Conservation (phyloP, 2,329 filamentous ascomycete species). For the Fusarium siculi region DNA sequence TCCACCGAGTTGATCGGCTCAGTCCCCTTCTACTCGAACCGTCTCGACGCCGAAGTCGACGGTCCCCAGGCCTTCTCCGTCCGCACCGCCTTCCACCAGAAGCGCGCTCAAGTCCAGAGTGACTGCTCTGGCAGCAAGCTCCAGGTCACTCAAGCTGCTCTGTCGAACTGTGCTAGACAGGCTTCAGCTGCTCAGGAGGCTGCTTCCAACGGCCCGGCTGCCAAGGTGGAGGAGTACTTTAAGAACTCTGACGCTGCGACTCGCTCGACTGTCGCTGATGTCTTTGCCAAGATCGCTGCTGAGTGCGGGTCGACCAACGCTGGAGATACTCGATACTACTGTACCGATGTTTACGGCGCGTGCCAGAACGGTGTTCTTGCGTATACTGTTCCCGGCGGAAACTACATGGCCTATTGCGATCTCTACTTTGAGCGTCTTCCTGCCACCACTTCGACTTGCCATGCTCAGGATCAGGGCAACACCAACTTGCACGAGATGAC, state of each 20-base stretch:
- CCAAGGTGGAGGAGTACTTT: slow-evolving; percentile 71
- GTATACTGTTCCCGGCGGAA: slow-evolving; percentile 66
- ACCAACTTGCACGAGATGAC: slow-evolving; percentile 74
- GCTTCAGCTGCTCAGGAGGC: slow-evolving; percentile 64
- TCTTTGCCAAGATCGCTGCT: slow-evolving; percentile 61
- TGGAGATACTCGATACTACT: slow-evolving; percentile 65
- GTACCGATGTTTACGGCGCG: slow-evolving; percentile 64
- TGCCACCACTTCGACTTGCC: slow-evolving; percentile 61
- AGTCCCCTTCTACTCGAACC: slow-evolving; percentile 68
- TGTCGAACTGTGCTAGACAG: slow-evolving; percentile 64
- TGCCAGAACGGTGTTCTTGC: slow-evolving; percentile 66
- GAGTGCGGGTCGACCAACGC: slow-evolving; percentile 64
- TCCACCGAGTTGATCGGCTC: slow-evolving; percentile 65
- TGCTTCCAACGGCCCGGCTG: slow-evolving; percentile 59
- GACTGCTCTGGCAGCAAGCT: slow-evolving; percentile 64
- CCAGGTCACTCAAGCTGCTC: slow-evolving; percentile 59
- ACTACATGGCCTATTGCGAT: slow-evolving; percentile 70
- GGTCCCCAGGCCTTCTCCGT: slow-evolving; percentile 63
- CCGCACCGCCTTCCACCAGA: slow-evolving; percentile 58
- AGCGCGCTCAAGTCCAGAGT: slow-evolving; percentile 62
- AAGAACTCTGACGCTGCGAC: slow-evolving; percentile 61
- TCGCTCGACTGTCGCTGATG: slow-evolving; percentile 61
- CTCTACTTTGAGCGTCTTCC: slow-evolving; percentile 67
- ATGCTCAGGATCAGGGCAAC: slow-evolving; percentile 72
- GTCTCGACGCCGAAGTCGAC: slow-evolving; percentile 66